Percentiles rank a stretch among this genome's conserved stretches.
Conservation (phyloP, 164 flowering plant species). For the Magnolia officinalis region DNA sequence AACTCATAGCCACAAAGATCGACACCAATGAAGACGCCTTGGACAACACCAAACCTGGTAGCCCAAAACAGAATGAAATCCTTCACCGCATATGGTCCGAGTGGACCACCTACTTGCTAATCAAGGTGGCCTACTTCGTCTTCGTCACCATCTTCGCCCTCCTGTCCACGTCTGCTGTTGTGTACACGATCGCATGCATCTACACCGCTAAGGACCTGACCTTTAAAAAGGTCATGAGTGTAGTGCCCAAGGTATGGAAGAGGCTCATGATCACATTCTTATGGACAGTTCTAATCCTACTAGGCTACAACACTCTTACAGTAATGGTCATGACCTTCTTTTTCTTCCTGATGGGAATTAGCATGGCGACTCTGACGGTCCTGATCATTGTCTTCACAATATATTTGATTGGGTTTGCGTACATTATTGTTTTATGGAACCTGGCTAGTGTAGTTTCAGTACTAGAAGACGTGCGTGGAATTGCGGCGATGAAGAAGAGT, state of each 20-base stretch:
- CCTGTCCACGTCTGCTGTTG: slow-evolving; percentile 46
- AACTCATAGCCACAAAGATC: slow-evolving; percentile 15
- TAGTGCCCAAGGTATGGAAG: slow-evolving; percentile 51
- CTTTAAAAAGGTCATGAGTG: slow-evolving; percentile 30
- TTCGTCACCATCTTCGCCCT: slow-evolving; percentile 37
- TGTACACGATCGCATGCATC: slow-evolving; percentile 41
- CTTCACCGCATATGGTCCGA: slow-evolving; percentile 21
- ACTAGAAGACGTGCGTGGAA: slow-evolving; percentile 32
- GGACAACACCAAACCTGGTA: slow-evolving; percentile 5
- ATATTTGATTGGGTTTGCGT: slow-evolving; percentile 29
- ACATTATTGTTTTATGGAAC: slow-evolving; percentile 35
- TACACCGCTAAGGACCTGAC: slow-evolving; percentile 31
- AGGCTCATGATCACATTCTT: slow-evolving; percentile 29
- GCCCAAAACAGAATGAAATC: slow-evolving; percentile 13
- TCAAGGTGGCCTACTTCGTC: slow-evolving; percentile 30
- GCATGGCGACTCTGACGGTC: neutral
- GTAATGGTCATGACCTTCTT: neutral
- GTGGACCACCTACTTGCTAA: slow-evolving; percentile 18
- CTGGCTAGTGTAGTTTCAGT: slow-evolving; percentile 44
- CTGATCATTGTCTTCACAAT: neutral
- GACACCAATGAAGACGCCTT: neutral
- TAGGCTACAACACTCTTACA: slow-evolving; percentile 8
- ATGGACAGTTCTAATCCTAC: slow-evolving; percentile 4
- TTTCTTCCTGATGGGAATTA: neutral
- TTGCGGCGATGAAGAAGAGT: slow-evolving; percentile 41